These are phyloP conservation scores for Candida arabinofermentans DNA, from an alignment of 805 yeast species.

Conservation along the genomic window DNA sequence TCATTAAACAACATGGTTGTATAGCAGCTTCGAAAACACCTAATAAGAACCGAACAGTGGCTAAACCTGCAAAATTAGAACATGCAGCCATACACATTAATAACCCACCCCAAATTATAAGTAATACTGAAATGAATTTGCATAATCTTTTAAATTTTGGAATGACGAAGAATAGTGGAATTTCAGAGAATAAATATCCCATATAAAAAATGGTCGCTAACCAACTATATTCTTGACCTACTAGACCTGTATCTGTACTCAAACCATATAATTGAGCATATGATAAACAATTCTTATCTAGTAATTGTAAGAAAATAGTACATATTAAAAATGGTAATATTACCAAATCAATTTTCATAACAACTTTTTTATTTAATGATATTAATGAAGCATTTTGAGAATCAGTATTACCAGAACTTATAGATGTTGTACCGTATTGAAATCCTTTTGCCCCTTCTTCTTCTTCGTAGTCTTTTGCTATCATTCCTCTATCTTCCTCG, in stretches of 20 bases:
- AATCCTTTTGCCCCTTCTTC: too few relatives aligned
- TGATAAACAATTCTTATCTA: slow-evolving; percentile 41
- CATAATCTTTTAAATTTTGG: slow-evolving; percentile 30
- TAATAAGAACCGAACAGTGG: slow-evolving; percentile 43
- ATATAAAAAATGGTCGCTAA: slow-evolving; percentile 57
- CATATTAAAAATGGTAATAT: slow-evolving; percentile 28
- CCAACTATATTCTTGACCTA: slow-evolving; percentile 49
- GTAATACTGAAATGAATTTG: slow-evolving; percentile 32
- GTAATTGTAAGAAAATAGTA: slow-evolving; percentile 23
- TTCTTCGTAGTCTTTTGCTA: too few relatives aligned
- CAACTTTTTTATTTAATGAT: slow-evolving; percentile 17
- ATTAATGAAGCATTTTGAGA: slow-evolving; percentile 15
- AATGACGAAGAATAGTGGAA: slow-evolving; percentile 39
- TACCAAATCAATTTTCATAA: slow-evolving; percentile 20
- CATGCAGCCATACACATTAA: slow-evolving; percentile 46
- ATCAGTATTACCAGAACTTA: too few relatives aligned
- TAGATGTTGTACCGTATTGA: too few relatives aligned
- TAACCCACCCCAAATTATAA: slow-evolving; percentile 44
- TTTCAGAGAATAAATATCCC: slow-evolving; percentile 58
- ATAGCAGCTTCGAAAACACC: slow-evolving; percentile 40
- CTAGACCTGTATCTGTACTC: slow-evolving; percentile 34
- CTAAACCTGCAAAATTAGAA: slow-evolving; percentile 42
- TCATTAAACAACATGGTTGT: slow-evolving; percentile 33
- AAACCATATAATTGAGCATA: slow-evolving; percentile 47
- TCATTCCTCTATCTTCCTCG: too few relatives aligned